Evolutionary conservation across 2,329 filamentous ascomycete genomes (phyloP), one percentile per base, ranked within the genome.

Genomic region (Aspergillus pseudoterreus): DNA sequence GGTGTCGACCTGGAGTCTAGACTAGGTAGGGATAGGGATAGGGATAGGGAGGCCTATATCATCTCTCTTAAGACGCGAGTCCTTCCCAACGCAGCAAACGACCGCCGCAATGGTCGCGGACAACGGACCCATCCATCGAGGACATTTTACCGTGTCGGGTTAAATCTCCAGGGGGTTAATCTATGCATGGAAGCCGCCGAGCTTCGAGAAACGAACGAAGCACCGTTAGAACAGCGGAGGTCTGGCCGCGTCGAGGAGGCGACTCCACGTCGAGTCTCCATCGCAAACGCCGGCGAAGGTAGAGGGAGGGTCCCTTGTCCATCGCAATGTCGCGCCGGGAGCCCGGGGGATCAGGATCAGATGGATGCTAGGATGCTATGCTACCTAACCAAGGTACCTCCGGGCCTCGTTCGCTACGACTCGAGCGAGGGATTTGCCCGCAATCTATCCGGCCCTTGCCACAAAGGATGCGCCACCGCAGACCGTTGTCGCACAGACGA

Each of bases 401-500:
- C 5, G 22, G 22, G 6, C 22, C 22, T 22, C 22, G 22, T 22
- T 22, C 22, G 22, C 33, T 12, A 35, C 33, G 11, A 17, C 44
- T 47, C 44, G 21, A 47, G 38, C 42, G 33, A 38, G 35, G 35
- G 27, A 30, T 30, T 33, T 45, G 49, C 45, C 27, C 17, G 30
- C 27, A 45, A 45, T 24, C 43, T 30, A 11, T 22, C 43, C 36
- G 35, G 47, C 22, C 39, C 33, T 53, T 35, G 47, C 43, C 51
- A 46, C 47, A 44, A 46, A 45, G 36, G 46, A 49, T 45, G 46
- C 48, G 44, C 42, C 48, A 51, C 44, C 51, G 49, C 51, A 52
- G 59, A 60, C 59, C 59, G 61, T 64, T 63, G 53, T 61, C 55
- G 62, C 63, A 65, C 62, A 62, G 63, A 63, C 63, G 32, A 42